These are phyloP conservation scores for Boletellus ananas DNA, from an alignment of 768 basidiomycete genomes.

Conservation along the genomic window DNA sequence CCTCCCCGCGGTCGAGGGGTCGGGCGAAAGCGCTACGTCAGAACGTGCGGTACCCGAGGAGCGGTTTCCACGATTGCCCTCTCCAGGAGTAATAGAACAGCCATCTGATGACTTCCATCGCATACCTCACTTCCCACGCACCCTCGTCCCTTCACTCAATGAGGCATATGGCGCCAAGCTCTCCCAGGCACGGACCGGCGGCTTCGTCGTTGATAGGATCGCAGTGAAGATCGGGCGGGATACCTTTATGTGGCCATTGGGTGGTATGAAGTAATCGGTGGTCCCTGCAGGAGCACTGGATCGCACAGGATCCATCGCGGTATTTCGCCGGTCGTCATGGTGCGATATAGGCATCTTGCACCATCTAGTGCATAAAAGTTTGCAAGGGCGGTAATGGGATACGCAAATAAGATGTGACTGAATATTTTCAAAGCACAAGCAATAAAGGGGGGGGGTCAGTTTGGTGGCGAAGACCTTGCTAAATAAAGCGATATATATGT, in stretches of 20 bases:
- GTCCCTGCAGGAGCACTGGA: slow-evolving; percentile 7
- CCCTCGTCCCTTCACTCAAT: slow-evolving; percentile 49
- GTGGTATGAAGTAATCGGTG: slow-evolving; percentile 11
- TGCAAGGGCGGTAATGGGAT: too few relatives aligned
- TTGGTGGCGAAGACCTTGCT: too few relatives aligned
- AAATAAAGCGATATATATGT: too few relatives aligned
- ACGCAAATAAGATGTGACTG: too few relatives aligned
- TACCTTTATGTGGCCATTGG: slow-evolving; percentile 43
- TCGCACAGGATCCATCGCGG: slow-evolving; percentile 7
- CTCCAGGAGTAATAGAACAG: slow-evolving; percentile 5
- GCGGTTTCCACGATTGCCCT: not conserved
- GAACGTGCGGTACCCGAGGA: slow-evolving; percentile 4
- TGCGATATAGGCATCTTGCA: too few relatives aligned
- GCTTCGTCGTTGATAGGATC: slow-evolving; percentile 53
- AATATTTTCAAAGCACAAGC: too few relatives aligned
- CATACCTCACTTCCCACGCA: slow-evolving; percentile 49
- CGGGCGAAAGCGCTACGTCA: slow-evolving; percentile 1
- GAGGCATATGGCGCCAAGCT: slow-evolving; percentile 40
- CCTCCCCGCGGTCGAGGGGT: not conserved
- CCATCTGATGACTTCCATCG: slow-evolving; percentile 36
- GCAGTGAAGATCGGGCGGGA: slow-evolving; percentile 71
- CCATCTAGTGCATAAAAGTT: too few relatives aligned
- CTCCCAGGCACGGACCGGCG: slow-evolving; percentile 40
- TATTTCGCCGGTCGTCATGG: not conserved
- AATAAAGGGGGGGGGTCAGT: too few relatives aligned